Percentiles rank a stretch among this genome's conserved stretches.
phyloP scores from a whole-genome alignment of 139 green algal genomes.

The Auxenochlorella pyrenoidosa region DNA sequence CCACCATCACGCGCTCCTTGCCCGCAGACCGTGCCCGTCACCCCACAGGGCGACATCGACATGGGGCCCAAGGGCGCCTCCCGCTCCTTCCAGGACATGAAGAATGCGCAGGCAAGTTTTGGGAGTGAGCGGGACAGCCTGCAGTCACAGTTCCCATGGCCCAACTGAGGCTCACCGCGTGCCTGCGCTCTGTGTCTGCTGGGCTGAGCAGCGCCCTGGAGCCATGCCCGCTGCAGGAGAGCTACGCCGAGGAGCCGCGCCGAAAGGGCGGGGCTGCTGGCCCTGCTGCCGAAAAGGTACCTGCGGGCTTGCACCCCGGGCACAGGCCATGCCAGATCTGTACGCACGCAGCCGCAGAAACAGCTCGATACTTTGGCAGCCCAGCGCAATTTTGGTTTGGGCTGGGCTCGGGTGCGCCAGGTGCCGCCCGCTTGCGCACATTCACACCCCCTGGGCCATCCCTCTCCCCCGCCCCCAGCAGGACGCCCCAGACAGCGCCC shows the following conservation, averaged over 20 bases:
- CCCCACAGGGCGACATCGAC: background rate
- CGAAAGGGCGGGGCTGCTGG: background rate
- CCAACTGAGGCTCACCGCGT: too few species aligned
- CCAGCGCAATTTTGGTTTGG: too few species aligned
- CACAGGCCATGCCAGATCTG: too few species aligned
- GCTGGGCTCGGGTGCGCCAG: too few species aligned
- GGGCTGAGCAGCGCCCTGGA: too few species aligned
- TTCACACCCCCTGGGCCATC: background rate
- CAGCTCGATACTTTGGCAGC: too few species aligned
- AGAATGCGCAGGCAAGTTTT: constrained; percentile 10
- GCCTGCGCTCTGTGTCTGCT: too few species aligned
- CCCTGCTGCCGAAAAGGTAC: background rate
- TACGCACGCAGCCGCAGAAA: too few species aligned
- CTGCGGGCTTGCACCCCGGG: background rate
- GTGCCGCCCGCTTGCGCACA: too few species aligned
- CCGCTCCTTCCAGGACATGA: constrained; percentile 21
- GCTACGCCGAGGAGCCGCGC: background rate
- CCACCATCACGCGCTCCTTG: too few species aligned
- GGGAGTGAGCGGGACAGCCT: background rate
- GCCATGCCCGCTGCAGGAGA: background rate
- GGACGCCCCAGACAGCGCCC: background rate
- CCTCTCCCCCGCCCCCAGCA: background rate
- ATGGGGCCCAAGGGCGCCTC: background rate
- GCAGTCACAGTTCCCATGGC: background rate
- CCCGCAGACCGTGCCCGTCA: too few species aligned